phyloP scores from a whole-genome alignment of 1,284 basidiomycete genomes.

The Trametes hirsuta region DNA sequence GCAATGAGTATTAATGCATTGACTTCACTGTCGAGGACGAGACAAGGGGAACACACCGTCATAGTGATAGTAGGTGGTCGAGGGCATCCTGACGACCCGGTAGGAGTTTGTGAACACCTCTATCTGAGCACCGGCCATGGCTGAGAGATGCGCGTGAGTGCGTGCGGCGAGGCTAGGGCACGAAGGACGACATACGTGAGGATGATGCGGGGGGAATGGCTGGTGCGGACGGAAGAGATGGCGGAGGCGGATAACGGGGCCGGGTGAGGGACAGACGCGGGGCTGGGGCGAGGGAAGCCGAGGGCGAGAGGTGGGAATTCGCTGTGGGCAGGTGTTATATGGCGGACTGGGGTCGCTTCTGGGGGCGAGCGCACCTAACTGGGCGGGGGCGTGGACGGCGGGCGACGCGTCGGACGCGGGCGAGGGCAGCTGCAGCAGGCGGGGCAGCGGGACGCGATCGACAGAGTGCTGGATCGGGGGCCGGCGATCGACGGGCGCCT shows the following conservation, averaged over 20 bases:
- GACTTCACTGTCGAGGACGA: neutral
- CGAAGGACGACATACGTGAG: neutral
- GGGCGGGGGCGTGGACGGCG: neutral
- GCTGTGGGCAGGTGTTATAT: neutral
- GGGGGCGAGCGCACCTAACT: neutral
- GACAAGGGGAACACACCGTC: slow-evolving; percentile 23
- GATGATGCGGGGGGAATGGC: neutral
- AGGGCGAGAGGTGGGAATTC: neutral
- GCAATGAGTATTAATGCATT: neutral
- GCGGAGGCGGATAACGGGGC: too few species aligned
- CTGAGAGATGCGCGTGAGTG: neutral
- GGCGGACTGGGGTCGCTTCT: neutral
- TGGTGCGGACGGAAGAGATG: too few species aligned
- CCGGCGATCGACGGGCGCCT: neutral
- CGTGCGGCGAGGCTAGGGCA: too few species aligned
- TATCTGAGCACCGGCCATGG: slow-evolving; percentile 5
- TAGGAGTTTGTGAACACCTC: slow-evolving; percentile 28
- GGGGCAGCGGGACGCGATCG: slow-evolving; percentile 4
- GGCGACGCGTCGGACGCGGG: slow-evolving; percentile 7
- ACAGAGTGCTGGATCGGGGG: neutral
- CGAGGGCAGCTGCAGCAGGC: neutral
- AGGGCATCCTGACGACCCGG: slow-evolving; percentile 19
- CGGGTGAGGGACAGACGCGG: neutral
- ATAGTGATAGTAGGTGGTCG: slow-evolving; percentile 26
- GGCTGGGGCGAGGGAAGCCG: neutral